Evolutionary conservation across 306 rosid genomes (phyloP).

Genomic region (Bauhinia variegata): DNA sequence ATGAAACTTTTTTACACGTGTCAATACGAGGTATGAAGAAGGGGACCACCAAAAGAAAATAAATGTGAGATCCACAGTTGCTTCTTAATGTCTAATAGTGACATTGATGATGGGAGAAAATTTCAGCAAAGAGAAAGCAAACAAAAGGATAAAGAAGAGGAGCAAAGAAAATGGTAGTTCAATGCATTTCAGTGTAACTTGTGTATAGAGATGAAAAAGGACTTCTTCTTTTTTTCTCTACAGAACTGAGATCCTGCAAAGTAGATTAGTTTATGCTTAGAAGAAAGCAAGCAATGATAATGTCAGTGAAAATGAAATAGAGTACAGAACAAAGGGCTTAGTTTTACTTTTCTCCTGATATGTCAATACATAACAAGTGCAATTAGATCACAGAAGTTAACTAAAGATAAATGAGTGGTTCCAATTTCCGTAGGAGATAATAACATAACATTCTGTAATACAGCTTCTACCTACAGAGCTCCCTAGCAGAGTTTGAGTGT

Average conservation of each 20-base stretch:
- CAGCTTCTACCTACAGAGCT: neutral
- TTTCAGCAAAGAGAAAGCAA: neutral
- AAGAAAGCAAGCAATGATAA: neutral
- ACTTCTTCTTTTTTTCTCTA: no score
- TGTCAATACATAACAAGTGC: neutral
- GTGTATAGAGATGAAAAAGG: neutral
- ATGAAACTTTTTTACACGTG: slow-evolving; percentile 15
- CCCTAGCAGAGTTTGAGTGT: neutral
- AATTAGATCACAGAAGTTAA: neutral
- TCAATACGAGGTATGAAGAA: slow-evolving; percentile 12
- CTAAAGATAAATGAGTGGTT: neutral
- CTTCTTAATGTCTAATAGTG: neutral
- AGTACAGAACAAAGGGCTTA: no score
- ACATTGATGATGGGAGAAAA: neutral
- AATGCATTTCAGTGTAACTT: neutral
- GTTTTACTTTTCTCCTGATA: no score
- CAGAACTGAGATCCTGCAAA: no score
- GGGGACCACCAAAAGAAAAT: slow-evolving; percentile 3
- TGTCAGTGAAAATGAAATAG: no score
- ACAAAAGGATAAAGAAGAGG: neutral
- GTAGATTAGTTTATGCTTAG: no score
- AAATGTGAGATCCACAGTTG: neutral
- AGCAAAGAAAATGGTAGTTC: neutral
- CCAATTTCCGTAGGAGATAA: neutral
- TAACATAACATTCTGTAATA: neutral